phyloP scores from a whole-genome alignment of 768 basidiomycete genomes.

The Asterophora parasitica region DNA sequence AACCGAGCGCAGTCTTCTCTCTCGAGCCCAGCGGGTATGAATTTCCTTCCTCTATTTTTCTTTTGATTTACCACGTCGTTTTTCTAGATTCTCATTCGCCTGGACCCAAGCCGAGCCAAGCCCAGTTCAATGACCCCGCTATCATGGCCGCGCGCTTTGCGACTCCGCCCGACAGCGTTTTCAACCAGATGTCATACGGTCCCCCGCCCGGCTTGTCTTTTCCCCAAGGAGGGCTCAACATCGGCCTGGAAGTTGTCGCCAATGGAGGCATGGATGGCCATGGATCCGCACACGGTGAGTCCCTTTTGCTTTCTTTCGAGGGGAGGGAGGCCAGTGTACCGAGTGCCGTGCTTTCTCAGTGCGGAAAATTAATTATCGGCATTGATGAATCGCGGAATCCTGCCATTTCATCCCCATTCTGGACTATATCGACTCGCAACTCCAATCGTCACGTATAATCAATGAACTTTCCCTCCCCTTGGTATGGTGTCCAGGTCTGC shows the following conservation, averaged over 20 bases:
- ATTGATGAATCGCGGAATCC: conserved; percentile 49
- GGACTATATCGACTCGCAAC: conserved; percentile 35
- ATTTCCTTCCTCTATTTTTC: conserved; percentile 20
- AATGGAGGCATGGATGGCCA: conserved; percentile 25
- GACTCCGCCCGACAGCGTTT: conserved; percentile 31
- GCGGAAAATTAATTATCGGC: conserved; percentile 74
- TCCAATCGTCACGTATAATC: conserved; percentile 22
- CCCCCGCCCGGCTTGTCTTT: conserved; percentile 67
- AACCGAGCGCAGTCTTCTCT: conserved; percentile 40
- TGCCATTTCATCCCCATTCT: conserved; percentile 30
- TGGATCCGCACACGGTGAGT: conserved; percentile 64
- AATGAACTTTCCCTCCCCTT: conserved; percentile 42
- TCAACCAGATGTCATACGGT: conserved; percentile 38
- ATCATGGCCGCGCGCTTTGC: conserved; percentile 75
- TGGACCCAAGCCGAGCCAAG: conserved; percentile 21
- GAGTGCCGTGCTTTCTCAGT: conserved; percentile 86
- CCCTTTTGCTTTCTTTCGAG: conserved; percentile 43
- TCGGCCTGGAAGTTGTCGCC: conserved; percentile 21
- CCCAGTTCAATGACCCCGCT: conserved; percentile 68
- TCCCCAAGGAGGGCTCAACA: conserved; percentile 27
- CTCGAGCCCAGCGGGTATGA: conserved; percentile 14
- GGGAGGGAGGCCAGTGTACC: conserved; percentile 89
- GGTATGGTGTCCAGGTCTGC: conserved; percentile 44
- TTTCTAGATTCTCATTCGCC: conserved; percentile 13
- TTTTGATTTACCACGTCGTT: background rate